Percentiles rank a stretch among this genome's conserved stretches.
phyloP scores from a whole-genome alignment of 2,329 filamentous ascomycete genomes.

The Talaromyces atroroseus region DNA sequence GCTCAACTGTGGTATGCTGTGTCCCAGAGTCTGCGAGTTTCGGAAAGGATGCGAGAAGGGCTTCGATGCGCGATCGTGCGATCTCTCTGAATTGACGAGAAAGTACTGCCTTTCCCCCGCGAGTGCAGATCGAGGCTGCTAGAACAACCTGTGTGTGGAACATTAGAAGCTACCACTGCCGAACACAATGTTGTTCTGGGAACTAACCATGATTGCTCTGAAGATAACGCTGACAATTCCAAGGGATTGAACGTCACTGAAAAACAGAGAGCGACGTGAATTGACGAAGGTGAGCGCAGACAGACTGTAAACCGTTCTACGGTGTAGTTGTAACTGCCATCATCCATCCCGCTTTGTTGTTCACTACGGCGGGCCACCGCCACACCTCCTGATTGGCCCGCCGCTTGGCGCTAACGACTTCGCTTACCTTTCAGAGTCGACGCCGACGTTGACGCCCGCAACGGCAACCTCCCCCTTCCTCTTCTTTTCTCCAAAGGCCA shows the following conservation, averaged over 20 bases:
- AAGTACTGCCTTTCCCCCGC: constrained; percentile 95
- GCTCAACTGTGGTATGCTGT: constrained; percentile 96
- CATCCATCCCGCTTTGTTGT: constrained; percentile 32
- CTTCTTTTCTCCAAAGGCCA: background rate
- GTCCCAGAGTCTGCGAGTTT: constrained; percentile 95
- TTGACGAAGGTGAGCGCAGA: background rate
- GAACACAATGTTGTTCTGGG: background rate
- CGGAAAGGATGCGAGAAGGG: constrained; percentile 90
- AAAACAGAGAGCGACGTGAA: constrained; percentile 12
- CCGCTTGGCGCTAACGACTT: constrained; percentile 28
- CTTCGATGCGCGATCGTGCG: constrained; percentile 93
- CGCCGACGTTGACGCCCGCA: constrained; percentile 5
- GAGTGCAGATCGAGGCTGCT: constrained; percentile 96
- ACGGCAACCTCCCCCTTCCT: background rate
- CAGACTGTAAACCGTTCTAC: background rate
- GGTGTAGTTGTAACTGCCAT: constrained; percentile 20
- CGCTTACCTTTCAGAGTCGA: constrained; percentile 26
- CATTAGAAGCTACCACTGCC: constrained; percentile 3
- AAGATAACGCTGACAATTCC: background rate
- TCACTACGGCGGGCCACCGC: constrained; percentile 26
- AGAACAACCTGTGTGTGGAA: constrained; percentile 71
- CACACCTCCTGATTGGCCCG: constrained; percentile 25
- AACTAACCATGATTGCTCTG: constrained; percentile 15
- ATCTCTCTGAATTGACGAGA: constrained; percentile 98
- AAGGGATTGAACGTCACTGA: background rate